Percentiles rank a stretch among this genome's conserved stretches.
Evolutionary conservation across 2,329 filamentous ascomycete genomes (phyloP).

Genomic region (Coniochaeta ligniaria): DNA sequence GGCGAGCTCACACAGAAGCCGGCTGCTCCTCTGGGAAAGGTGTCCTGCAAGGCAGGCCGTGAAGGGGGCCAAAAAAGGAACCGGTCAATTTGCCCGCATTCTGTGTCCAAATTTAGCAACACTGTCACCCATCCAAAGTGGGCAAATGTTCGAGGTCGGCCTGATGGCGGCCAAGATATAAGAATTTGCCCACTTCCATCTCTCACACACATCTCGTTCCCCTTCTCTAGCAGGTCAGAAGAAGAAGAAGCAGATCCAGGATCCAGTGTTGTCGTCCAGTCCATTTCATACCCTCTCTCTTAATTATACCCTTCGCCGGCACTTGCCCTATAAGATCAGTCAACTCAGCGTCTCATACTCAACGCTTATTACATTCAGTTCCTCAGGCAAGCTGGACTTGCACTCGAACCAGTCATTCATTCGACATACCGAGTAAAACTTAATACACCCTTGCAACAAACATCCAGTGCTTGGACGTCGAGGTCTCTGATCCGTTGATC

Average conservation of each 20-base stretch:
- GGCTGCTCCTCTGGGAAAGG: slow-evolving; percentile 6
- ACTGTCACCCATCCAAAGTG: slow-evolving; percentile 23
- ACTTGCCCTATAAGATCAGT: not conserved
- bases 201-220: slow-evolving; percentile 29
- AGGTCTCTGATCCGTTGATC: not conserved
- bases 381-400: slow-evolving; percentile 54
- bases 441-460: slow-evolving; percentile 23
- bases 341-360: slow-evolving; percentile 7
- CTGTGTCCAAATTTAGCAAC: slow-evolving; percentile 35
- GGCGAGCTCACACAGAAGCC: slow-evolving; percentile 13
- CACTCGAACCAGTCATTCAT: slow-evolving; percentile 45
- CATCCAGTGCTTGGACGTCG: not conserved
- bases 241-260: slow-evolving; percentile 18
- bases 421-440: slow-evolving; percentile 26
- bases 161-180: slow-evolving; percentile 47
- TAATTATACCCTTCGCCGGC: slow-evolving; percentile 13
- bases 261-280: slow-evolving; percentile 41
- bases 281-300: slow-evolving; percentile 29
- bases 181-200: slow-evolving; percentile 43
- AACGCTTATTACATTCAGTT: slow-evolving; percentile 22
- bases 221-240: slow-evolving; percentile 32
- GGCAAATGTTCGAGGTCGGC: slow-evolving; percentile 25
- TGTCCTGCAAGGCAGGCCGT: slow-evolving; percentile 15
- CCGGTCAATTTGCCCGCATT: slow-evolving; percentile 29
- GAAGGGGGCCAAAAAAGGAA: slow-evolving; percentile 28